Conservation (phyloP, 169 alveolate species). For the Amoebophrya sp. region DNA sequence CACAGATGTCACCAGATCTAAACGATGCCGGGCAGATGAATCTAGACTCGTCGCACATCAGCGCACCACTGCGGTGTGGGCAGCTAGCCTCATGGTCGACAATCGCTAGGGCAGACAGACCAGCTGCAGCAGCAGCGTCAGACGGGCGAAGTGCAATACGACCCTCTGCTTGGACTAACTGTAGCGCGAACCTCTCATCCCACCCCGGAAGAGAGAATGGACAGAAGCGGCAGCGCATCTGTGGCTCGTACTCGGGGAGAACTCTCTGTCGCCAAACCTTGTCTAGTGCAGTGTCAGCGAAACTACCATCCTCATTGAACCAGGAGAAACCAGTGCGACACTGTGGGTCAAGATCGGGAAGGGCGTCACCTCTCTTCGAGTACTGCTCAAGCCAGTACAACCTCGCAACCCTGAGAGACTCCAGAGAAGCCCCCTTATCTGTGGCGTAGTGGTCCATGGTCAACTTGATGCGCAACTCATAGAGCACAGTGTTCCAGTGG, state of each 20-base stretch:
- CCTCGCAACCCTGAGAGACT: background rate
- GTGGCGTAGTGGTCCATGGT: background rate
- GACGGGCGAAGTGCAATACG: background rate
- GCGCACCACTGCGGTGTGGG: no score
- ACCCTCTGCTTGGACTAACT: background rate
- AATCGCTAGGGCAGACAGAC: background rate
- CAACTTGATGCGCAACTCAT: background rate
- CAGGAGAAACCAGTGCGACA: background rate
- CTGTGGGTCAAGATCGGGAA: background rate
- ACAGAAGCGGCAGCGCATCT: background rate
- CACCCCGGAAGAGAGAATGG: background rate
- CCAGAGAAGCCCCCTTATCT: background rate
- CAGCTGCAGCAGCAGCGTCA: background rate
- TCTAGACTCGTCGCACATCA: no score
- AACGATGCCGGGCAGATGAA: no score
- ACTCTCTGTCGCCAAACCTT: background rate
- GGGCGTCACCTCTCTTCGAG: background rate
- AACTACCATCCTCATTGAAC: background rate
- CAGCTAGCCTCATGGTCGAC: no score
- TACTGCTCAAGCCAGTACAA: background rate
- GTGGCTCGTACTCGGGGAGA: background rate
- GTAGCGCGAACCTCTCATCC: background rate
- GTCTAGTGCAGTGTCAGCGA: background rate
- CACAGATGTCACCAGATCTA: no score
- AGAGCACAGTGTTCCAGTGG: background rate